Percentiles rank a stretch among this genome's conserved stretches.
Conservation (phyloP, 2,329 filamentous ascomycete genomes). For the Colletotrichum tabaci region DNA sequence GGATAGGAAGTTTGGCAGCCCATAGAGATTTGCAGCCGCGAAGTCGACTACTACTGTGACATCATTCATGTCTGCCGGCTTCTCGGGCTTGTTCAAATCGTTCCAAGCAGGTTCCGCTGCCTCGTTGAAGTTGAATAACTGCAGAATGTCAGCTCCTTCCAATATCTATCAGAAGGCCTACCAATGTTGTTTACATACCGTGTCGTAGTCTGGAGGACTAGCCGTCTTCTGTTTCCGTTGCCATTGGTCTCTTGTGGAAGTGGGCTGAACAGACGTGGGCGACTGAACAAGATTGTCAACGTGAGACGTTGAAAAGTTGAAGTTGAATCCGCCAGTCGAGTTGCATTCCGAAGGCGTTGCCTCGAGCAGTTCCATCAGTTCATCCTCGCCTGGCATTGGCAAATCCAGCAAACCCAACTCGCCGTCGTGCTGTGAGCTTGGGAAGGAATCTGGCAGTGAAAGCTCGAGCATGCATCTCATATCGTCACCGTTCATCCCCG, state of each 20-base stretch:
- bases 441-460: not conserved
- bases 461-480: constrained; percentile 18
- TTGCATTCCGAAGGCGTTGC: constrained; percentile 29
- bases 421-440: not conserved
- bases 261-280: not conserved
- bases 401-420: constrained; percentile 13
- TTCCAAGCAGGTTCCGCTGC: not conserved
- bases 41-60: constrained; percentile 12
- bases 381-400: constrained; percentile 29
- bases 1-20: constrained; percentile 16
- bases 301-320: constrained; percentile 2
- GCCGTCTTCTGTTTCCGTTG: not conserved
- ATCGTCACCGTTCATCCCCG: not conserved
- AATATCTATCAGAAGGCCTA: no score
- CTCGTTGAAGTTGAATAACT: constrained; percentile 19
- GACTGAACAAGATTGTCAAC: not conserved
- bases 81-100: not conserved
- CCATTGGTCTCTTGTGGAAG: not conserved
- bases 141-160: not conserved
- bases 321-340: constrained; percentile 16
- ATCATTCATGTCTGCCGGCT: not conserved
- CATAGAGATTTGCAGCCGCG: constrained; percentile 29
- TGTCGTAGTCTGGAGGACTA: constrained; percentile 32
- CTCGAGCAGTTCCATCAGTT: constrained; percentile 30
- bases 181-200: not conserved